phyloP scores from a whole-genome alignment of 768 basidiomycete species.

The Naganishia antarctica region DNA sequence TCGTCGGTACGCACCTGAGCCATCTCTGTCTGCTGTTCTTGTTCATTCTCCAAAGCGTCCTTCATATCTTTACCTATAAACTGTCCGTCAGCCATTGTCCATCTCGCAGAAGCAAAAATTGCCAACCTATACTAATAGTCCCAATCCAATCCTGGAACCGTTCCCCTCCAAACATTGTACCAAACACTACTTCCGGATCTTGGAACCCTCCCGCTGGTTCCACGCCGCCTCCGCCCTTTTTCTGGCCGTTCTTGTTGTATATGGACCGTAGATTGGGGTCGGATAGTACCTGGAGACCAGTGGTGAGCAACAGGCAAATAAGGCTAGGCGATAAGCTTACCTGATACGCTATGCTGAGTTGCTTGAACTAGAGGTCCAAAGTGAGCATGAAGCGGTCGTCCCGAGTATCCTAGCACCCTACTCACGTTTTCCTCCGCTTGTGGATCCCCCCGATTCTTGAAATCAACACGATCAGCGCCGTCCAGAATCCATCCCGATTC shows the following conservation, averaged over 20 bases:
- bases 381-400: not conserved
- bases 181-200: conserved; percentile 49
- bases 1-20: conserved; percentile 28
- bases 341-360: conserved; percentile 48
- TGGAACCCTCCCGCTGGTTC: conserved; percentile 48
- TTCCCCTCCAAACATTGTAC: conserved; percentile 44
- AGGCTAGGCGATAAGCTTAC: not conserved
- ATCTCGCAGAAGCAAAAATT: not conserved
- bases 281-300: conserved; percentile 40
- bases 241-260: conserved; percentile 49
- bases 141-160: conserved; percentile 42
- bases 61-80: conserved; percentile 44
- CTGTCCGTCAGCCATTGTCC: not conserved
- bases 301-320: no score
- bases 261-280: conserved; percentile 46
- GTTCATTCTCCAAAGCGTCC: conserved; percentile 48
- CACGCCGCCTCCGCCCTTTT: conserved; percentile 45
- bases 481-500: not conserved
- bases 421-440: conserved; percentile 48
- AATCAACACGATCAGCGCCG: not conserved
- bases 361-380: conserved; percentile 40
- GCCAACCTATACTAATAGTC: conserved; percentile 46
- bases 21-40: conserved; percentile 40
- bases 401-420: not conserved
- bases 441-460: conserved; percentile 45